Evolutionary conservation across 805 yeast species (phyloP).

Genomic region (Starmerella tilneyi): DNA sequence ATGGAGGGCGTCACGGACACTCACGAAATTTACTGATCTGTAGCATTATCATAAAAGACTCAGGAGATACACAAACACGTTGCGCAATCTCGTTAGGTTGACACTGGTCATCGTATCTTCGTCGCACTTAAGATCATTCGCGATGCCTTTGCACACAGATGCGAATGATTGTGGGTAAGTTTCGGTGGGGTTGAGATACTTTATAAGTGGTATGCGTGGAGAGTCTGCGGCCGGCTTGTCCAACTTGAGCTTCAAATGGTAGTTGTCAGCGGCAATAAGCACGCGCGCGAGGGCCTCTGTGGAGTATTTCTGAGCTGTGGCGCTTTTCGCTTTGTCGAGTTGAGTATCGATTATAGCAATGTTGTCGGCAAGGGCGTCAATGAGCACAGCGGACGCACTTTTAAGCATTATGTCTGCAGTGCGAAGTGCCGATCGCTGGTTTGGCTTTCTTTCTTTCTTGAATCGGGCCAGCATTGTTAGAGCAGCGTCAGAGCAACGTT

Average conservation of each 20-base stretch:
- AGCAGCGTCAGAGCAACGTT: too few relatives aligned
- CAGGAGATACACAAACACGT: not conserved
- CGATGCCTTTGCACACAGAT: not conserved
- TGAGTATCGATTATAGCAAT: not conserved
- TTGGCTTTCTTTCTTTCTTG: not conserved
- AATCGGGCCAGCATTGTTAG: too few relatives aligned
- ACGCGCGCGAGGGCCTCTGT: not conserved
- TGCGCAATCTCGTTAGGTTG: not conserved
- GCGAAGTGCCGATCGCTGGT: not conserved
- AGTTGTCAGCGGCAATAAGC: not conserved
- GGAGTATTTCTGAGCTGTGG: not conserved
- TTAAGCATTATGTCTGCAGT: not conserved
- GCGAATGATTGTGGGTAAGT: not conserved
- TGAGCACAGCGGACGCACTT: not conserved
- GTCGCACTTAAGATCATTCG: not conserved
- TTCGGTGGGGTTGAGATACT: not conserved
- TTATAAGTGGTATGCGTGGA: not conserved
- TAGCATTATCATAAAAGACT: not conserved
- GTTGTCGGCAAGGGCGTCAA: not conserved
- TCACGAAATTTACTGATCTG: constrained; percentile 50
- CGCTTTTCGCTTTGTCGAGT: not conserved
- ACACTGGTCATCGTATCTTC: not conserved
- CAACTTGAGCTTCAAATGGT: constrained; percentile 4
- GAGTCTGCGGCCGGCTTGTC: not conserved
- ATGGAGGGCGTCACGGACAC: constrained; percentile 62